Base-by-base conservation (phyloP, 768 basidiomycete genomes). In the Plicaturopsis crispa region DNA sequence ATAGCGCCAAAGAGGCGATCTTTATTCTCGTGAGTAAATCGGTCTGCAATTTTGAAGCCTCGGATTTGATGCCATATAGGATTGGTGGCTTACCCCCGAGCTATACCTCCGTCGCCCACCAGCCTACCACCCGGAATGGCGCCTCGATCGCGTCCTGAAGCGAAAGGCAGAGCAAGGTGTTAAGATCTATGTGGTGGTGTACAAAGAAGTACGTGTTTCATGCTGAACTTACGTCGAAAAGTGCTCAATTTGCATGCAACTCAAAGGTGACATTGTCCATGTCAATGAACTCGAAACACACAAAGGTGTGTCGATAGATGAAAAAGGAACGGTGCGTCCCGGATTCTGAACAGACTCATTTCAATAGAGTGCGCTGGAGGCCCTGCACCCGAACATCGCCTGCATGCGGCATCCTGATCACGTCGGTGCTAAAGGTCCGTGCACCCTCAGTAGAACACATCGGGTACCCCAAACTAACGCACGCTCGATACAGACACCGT, bases 21-120 rank as follows among this genome's bases (percentile, higher is more conserved):
- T 93, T 89, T 59, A 96, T 98, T 46, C 49, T 86, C 46, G 92
- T 83, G 39, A 5, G 69, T 48, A 24, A n/a, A 11, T 42, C 23
- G 24, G 11, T 5, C 14, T 26, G 22, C 11, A 26, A 26, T 31
- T 36, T 19, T 23, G 16, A 10, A 10, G 8, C n/a, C 6, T 4
- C 19, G 35, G 13, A 33, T 31, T 31, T n/a, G 8, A 23, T 11
- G 14, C 34, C 36, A 30, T 24, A 20, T 45, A 84, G 79, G 84
- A 87, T 47, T 88, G 87, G 89, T 93, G 92, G 92, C 73, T 98
- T 44, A 86, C 87, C 1, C 94, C 94, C 1, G 94, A 98, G 55
- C 63, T 98, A 3, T 96, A 90, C 61, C 80, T 98, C 24, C 82
- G 94, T 37, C 85, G 96, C 8, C 96, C 94, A 1, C 82, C 93